Percentiles rank a stretch among this genome's conserved stretches.
Evolutionary conservation across 148 eudicot species (phyloP).

Genomic region (Vaccinium darrowii): DNA sequence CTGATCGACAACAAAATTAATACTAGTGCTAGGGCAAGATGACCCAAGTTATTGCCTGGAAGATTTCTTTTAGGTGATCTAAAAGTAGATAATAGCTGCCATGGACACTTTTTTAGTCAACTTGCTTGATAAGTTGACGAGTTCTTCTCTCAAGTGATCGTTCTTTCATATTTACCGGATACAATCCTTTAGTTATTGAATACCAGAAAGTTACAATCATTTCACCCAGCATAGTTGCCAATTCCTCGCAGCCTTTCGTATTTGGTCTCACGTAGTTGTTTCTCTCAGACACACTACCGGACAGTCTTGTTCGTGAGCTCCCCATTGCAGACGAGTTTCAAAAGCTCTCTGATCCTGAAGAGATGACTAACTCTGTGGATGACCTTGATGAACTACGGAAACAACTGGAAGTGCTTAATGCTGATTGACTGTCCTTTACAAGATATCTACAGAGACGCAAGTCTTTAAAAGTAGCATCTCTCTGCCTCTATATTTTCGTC

Average conservation of each 20-base stretch:
- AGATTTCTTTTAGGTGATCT: too few species aligned
- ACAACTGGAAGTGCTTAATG: constrained; percentile 85
- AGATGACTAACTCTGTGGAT: constrained; percentile 42
- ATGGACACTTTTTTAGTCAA: background rate
- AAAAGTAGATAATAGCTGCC: too few species aligned
- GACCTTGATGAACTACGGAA: constrained; percentile 78
- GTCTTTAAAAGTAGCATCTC: background rate
- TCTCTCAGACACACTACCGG: too few species aligned
- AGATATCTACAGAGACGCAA: background rate
- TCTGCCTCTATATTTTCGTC: background rate
- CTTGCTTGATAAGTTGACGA: background rate
- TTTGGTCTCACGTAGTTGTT: too few species aligned
- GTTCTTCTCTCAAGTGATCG: background rate
- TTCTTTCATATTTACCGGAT: too few species aligned
- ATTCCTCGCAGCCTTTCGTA: too few species aligned
- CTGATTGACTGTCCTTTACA: constrained; percentile 23
- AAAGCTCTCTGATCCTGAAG: constrained; percentile 33
- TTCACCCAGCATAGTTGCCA: too few species aligned
- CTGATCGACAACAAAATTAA: background rate
- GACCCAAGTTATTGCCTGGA: too few species aligned
- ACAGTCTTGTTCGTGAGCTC: constrained; percentile 23
- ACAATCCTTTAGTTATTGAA: too few species aligned
- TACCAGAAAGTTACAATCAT: too few species aligned
- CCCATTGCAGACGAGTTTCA: constrained; percentile 66
- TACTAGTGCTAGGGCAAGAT: too few species aligned